phyloP scores from a whole-genome alignment of 2,329 filamentous ascomycete species.

The Nannizziopsis barbatae region DNA sequence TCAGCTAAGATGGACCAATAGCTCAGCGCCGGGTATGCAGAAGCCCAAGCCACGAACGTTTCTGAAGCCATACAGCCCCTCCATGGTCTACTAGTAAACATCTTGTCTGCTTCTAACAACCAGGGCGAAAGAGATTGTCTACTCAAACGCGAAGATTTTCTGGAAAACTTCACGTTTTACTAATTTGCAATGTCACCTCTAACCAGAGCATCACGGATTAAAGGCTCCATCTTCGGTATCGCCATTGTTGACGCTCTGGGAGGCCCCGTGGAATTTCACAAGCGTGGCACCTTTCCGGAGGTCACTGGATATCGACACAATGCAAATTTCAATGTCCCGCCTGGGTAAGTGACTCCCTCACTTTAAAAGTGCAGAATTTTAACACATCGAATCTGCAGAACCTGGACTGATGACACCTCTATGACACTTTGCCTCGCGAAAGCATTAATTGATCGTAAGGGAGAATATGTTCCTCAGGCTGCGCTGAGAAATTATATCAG shows the following conservation, averaged over 20 bases:
- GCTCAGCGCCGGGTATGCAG: too few species aligned
- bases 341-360: slow-evolving; percentile 21
- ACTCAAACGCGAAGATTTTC: too few species aligned
- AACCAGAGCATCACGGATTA: slow-evolving; percentile 18
- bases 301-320: slow-evolving; percentile 28
- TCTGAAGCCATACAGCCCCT: too few species aligned
- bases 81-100: too few species aligned
- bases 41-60: too few species aligned
- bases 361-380: background rate
- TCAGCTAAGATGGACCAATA: too few species aligned
- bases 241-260: slow-evolving; percentile 37
- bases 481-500: slow-evolving; percentile 29
- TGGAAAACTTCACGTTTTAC: background rate
- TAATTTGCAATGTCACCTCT: background rate
- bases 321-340: slow-evolving; percentile 26
- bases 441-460: slow-evolving; percentile 27
- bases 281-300: slow-evolving; percentile 26
- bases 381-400: slow-evolving; percentile 15
- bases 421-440: slow-evolving; percentile 36
- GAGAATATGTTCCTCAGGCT: slow-evolving; percentile 22
- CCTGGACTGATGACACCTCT: slow-evolving; percentile 36
- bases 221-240: slow-evolving; percentile 31
- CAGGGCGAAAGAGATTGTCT: too few species aligned
- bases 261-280: slow-evolving; percentile 33
- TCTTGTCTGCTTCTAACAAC: too few species aligned